A percentile compares a stretch with the other conserved stretches of the same genome.
phyloP scores from a whole-genome alignment of 2,329 filamentous ascomycete species.

The Colletotrichum siamense region DNA sequence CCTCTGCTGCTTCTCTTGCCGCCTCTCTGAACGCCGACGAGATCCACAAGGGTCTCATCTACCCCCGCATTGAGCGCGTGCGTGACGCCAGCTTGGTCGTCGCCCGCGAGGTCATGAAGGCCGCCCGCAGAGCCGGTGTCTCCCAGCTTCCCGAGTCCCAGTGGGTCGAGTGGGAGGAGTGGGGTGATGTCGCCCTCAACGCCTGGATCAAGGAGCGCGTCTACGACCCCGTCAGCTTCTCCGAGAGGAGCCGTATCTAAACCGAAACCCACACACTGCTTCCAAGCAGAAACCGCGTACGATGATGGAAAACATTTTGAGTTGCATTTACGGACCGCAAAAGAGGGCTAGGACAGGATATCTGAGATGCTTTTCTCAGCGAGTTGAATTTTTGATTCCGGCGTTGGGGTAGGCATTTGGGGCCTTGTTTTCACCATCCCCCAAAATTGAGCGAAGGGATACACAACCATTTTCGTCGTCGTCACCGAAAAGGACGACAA shows the following conservation, averaged over 20 bases:
- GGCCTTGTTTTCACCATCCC: conserved; percentile 12
- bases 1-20: conserved; percentile 82
- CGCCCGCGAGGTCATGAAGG: conserved; percentile 90
- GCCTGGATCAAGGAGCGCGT: conserved; percentile 65
- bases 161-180: conserved; percentile 76
- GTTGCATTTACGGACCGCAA: conserved; percentile 10
- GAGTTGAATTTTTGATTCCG: conserved; percentile 7
- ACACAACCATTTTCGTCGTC: not conserved
- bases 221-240: conserved; percentile 62
- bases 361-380: conserved; percentile 14
- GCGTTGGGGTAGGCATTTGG: conserved; percentile 18
- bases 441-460: conserved; percentile 16
- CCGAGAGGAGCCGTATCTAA: conserved; percentile 29
- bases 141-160: conserved; percentile 70
- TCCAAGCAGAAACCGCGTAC: not conserved
- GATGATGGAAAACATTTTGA: not conserved
- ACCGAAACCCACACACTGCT: not conserved
- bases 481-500: conserved; percentile 9
- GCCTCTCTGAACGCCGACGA: conserved; percentile 82
- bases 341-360: conserved; percentile 6
- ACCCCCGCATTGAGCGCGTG: conserved; percentile 90
- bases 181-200: conserved; percentile 68
- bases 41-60: conserved; percentile 82
- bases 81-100: conserved; percentile 88
- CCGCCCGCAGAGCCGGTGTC: conserved; percentile 83